A percentile compares a stretch with the other conserved stretches of the same genome.
Conservation (phyloP, 2,329 filamentous ascomycete species). For the Phoma sp. region DNA sequence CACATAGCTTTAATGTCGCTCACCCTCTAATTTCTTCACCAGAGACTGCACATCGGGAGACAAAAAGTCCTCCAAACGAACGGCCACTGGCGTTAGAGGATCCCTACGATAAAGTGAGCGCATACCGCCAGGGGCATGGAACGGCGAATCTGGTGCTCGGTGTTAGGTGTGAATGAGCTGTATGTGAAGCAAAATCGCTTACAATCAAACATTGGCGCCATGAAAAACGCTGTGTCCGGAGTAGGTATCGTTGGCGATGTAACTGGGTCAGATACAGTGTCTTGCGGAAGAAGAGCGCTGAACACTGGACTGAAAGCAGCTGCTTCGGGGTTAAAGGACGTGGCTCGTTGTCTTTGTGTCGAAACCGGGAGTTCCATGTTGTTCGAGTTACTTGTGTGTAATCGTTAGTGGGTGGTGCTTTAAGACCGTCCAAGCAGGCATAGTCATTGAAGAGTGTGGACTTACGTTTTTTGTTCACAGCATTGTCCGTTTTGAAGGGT, state of each 20-base stretch:
- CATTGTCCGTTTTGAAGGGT: neutral
- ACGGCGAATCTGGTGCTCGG: neutral
- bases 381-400: neutral
- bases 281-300: neutral
- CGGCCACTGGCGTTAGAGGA: neutral
- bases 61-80: constrained; percentile 1
- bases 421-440: neutral
- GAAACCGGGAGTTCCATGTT: constrained; percentile 5
- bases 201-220: constrained; percentile 14
- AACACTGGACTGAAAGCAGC: constrained; percentile 14
- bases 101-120: neutral
- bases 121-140: neutral
- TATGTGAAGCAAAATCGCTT: neutral
- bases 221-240: neutral
- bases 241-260: neutral
- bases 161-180: neutral
- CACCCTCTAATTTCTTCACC: constrained; percentile 6
- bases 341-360: neutral
- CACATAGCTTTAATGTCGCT: neutral
- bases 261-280: neutral
- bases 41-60: neutral
- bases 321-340: constrained; percentile 20
- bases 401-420: neutral
- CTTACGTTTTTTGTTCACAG: neutral
- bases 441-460: neutral